phyloP scores from a whole-genome alignment of 805 yeast genomes.

The Nakazawaea holstii region DNA sequence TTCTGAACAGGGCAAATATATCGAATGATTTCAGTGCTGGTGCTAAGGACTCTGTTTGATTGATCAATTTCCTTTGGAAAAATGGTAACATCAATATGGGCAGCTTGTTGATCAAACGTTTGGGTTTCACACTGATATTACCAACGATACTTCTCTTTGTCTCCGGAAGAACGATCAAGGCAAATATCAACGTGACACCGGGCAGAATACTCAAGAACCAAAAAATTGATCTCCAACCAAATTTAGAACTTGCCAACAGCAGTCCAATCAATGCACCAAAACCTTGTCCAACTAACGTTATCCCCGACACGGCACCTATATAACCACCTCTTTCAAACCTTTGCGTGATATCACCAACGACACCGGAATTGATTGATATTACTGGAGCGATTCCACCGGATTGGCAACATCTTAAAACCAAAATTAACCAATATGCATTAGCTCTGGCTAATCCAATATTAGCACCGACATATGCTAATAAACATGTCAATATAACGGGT shows the following conservation, averaged over 20 bases:
- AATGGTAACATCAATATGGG: constrained; percentile 10
- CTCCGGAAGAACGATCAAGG: constrained; percentile 32
- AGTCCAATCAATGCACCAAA: constrained; percentile 63
- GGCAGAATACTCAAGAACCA: constrained; percentile 64
- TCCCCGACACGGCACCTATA: constrained; percentile 57
- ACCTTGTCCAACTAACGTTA: constrained; percentile 60
- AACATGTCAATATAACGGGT: constrained; percentile 49
- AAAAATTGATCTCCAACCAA: constrained; percentile 66
- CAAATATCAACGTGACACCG: constrained; percentile 31
- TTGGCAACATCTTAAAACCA: constrained; percentile 60
- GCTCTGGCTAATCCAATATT: constrained; percentile 54
- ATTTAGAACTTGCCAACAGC: constrained; percentile 31
- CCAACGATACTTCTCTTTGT: constrained; percentile 34
- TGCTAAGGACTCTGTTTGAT: constrained; percentile 20
- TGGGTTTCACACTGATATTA: constrained; percentile 18
- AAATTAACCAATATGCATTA: constrained; percentile 45
- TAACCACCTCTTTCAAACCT: constrained; percentile 56
- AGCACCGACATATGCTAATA: constrained; percentile 46
- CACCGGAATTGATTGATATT: constrained; percentile 58
- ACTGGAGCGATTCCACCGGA: constrained; percentile 73
- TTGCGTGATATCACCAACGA: constrained; percentile 61
- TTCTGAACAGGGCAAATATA: constrained; percentile 33
- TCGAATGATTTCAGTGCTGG: constrained; percentile 20
- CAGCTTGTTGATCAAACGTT: constrained; percentile 2
- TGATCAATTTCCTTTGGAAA: not conserved